Conservation (phyloP, 345 rosid species). For the Eucalyptus coolabah region DNA sequence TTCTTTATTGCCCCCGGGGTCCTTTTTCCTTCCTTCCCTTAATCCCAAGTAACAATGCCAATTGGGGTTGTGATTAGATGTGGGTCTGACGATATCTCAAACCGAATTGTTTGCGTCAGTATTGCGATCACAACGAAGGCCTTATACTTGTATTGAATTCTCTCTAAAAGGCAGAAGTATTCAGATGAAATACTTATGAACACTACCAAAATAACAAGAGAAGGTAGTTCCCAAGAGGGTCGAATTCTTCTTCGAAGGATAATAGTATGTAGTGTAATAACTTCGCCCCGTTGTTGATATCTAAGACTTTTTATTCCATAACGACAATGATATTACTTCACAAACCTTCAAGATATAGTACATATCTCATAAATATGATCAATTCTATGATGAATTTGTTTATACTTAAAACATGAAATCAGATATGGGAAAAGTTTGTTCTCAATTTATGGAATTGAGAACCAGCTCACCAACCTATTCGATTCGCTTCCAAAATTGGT, state of each 20-base stretch:
- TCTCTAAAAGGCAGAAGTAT: not conserved
- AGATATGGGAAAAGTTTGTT: not conserved
- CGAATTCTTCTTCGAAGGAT: fast-evolving
- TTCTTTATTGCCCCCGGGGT: not conserved
- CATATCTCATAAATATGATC: not conserved
- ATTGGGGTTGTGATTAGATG: not conserved
- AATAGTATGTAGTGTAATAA: not conserved
- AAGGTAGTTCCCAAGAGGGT: not conserved
- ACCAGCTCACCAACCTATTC: not conserved
- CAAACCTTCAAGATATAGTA: not conserved
- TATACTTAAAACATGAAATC: fast-evolving
- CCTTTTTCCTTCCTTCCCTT: not conserved
- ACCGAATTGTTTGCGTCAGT: not conserved
- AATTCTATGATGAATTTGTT: not conserved
- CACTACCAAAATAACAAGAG: not conserved
- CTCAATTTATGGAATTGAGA: not conserved
- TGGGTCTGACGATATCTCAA: not conserved
- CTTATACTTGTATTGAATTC: not conserved
- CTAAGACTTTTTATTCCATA: not conserved
- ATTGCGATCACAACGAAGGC: not conserved
- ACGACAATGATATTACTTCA: not conserved
- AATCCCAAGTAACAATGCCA: not conserved
- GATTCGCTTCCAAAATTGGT: not conserved
- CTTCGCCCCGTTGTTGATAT: not conserved
- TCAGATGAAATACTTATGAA: not conserved